Base-by-base conservation (phyloP, 176 grass and related monocot species). In the Cenchrus fungigraminus region DNA sequence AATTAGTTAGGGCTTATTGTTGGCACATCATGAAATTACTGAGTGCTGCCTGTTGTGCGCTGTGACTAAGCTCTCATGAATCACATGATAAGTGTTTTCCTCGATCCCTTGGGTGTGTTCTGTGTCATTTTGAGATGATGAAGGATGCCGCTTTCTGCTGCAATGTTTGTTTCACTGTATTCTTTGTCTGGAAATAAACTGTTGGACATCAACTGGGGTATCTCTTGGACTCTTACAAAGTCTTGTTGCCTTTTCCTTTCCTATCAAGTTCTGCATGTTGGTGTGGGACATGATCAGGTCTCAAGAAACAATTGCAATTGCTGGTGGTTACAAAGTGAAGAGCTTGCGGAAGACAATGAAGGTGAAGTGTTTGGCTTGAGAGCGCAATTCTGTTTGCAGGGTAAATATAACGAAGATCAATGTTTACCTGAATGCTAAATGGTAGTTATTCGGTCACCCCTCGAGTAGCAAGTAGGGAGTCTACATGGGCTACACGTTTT, bases 21-120 rank as follows among this genome's bases (percentile, higher is more conserved):
- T 70, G 25, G 55, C 29, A 88, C 37, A 86, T 71, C 65, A 82
- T 69, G 72, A 82, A 82, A 90, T 71, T 65, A 54, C 6, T 19
- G 20, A 52, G 20, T 78, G 66, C 45, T 22, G 49, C 54, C 13
- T 31, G 14, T 82, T 76, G 78, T 77, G 71, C 37, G 28, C 46
- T 65, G 81, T 65, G 37, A 72, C 57, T 47, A 16, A 22, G 43
- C 10, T 51, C 46, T 73, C 20, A 65, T 88, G 44, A 76, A 81
- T 89, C 62, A 75, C 62, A 81, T 68, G 42, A 82, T 81, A 70
- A 76, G 57, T 45, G 70, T 54, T 68, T 80, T 54, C 63, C 20
- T 63, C 7, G 3, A 68, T 70, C 60, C 59, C n/a, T 43, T 60
- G 28, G 1, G 1, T 89, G 56, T 46, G 55, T 79, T 37, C 64